Evolutionary conservation across 2,329 filamentous ascomycete species (phyloP).

Genomic region (Colletotrichum tanaceti): DNA sequence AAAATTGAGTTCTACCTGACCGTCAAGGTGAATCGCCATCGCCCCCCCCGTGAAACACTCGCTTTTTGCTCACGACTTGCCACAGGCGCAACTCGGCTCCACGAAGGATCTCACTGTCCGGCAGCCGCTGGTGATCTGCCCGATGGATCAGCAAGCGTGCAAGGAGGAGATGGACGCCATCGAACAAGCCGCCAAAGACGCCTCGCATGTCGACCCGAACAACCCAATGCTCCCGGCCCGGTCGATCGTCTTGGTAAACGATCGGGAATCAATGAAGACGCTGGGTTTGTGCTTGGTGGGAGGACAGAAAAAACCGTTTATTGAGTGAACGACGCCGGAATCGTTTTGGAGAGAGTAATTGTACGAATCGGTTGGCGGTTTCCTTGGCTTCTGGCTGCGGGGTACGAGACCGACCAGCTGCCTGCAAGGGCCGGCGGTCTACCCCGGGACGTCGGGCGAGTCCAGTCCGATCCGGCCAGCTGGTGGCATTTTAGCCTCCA

Average conservation of each 20-base stretch:
- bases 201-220: slow-evolving; percentile 85
- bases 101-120: slow-evolving; percentile 89
- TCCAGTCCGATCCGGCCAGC: slow-evolving; percentile 8
- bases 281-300: slow-evolving; percentile 72
- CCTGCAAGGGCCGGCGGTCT: slow-evolving; percentile 3
- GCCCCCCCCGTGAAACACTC: slow-evolving; percentile 23
- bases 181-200: slow-evolving; percentile 93
- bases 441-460: slow-evolving; percentile 18
- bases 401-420: slow-evolving; percentile 26
- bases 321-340: slow-evolving; percentile 58
- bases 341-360: slow-evolving; percentile 1
- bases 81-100: slow-evolving; percentile 85
- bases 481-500: slow-evolving; percentile 8
- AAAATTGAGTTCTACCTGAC: slow-evolving; percentile 98
- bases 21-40: slow-evolving; percentile 76
- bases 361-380: slow-evolving; percentile 14
- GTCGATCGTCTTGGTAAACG: slow-evolving; percentile 82
- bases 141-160: slow-evolving; percentile 92
- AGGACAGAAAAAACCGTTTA: slow-evolving; percentile 73
- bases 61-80: slow-evolving; percentile 31
- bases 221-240: slow-evolving; percentile 93
- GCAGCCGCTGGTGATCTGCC: slow-evolving; percentile 95
- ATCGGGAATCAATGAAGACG: slow-evolving; percentile 73
- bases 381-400: slow-evolving; percentile 21
- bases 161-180: slow-evolving; percentile 99